Evolutionary conservation across 2,329 filamentous ascomycete genomes (phyloP).

Genomic region (Fonsecaea erecta): DNA sequence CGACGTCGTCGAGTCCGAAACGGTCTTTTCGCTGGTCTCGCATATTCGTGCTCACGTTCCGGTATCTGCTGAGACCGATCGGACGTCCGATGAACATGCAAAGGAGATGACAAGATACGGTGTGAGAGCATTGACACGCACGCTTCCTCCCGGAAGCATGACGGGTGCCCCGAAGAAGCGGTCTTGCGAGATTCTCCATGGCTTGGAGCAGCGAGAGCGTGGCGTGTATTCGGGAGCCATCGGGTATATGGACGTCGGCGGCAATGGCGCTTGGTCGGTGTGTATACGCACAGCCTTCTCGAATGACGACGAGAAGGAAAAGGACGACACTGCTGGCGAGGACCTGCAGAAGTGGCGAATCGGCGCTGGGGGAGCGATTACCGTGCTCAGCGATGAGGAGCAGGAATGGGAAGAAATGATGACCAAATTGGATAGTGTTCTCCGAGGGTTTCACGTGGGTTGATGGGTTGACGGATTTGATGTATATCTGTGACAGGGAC

Average conservation of each 20-base stretch:
- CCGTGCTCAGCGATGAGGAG: slow-evolving; percentile 75
- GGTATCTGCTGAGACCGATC: slow-evolving; percentile 31
- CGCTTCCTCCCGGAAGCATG: slow-evolving; percentile 90
- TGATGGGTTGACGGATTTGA: neutral
- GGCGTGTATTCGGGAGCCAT: slow-evolving; percentile 87
- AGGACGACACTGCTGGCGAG: slow-evolving; percentile 15
- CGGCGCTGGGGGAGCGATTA: slow-evolving; percentile 89
- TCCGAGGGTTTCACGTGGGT: slow-evolving; percentile 45
- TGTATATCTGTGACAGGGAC: neutral
- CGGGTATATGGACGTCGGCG: slow-evolving; percentile 85
- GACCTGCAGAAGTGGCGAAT: slow-evolving; percentile 68
- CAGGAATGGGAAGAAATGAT: slow-evolving; percentile 93
- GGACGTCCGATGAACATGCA: neutral
- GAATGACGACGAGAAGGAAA: slow-evolving; percentile 38
- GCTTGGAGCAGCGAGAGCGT: slow-evolving; percentile 67
- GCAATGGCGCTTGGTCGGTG: slow-evolving; percentile 87
- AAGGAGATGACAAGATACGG: slow-evolving; percentile 42
- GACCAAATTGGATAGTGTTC: slow-evolving; percentile 64
- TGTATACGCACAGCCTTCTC: slow-evolving; percentile 80
- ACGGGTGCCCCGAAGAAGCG: slow-evolving; percentile 94
- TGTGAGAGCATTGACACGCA: slow-evolving; percentile 67
- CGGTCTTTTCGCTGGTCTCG: slow-evolving; percentile 88
- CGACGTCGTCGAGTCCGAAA: slow-evolving; percentile 86
- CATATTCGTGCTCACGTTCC: slow-evolving; percentile 71
- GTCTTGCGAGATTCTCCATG: slow-evolving; percentile 78